Conservation (phyloP, 139 green algal species). For the Chlorella sp. region DNA sequence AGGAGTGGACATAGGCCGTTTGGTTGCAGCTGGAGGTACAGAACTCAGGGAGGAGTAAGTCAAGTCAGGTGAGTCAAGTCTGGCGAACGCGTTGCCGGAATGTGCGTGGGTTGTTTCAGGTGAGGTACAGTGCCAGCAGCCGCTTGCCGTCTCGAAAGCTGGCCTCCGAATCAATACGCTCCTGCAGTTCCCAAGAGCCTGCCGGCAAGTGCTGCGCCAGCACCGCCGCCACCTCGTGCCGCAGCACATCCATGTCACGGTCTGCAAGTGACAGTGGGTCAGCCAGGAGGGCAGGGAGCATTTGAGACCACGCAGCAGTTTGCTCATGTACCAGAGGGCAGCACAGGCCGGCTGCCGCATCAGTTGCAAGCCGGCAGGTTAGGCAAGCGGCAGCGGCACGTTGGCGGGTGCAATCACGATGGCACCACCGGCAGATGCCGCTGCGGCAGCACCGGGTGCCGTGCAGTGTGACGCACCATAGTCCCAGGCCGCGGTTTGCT, state of each 20-base stretch:
- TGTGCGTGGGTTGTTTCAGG: no score
- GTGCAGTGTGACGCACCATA: background rate
- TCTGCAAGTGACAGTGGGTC: background rate
- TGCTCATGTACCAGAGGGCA: background rate
- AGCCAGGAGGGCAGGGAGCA: background rate
- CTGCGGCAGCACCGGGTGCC: background rate
- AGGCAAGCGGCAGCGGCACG: no score
- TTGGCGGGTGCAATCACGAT: no score
- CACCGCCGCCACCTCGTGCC: background rate
- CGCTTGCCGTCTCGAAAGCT: background rate
- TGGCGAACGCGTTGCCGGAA: no score
- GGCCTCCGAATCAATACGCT: background rate
- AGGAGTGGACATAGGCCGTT: no score
- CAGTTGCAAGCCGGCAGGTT: no score
- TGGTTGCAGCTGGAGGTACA: no score
- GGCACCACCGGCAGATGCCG: no score
- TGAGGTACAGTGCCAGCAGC: background rate
- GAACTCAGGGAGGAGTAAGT: no score
- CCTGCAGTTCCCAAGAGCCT: background rate
- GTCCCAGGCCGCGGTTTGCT: background rate
- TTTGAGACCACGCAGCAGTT: background rate
- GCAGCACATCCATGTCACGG: constrained; percentile 20
- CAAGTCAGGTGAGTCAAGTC: no score
- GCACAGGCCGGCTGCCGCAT: background rate
- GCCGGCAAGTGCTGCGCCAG: background rate